Base-by-base conservation (phyloP, 2,329 filamentous ascomycete genomes). In the Pyricularia sp. region DNA sequence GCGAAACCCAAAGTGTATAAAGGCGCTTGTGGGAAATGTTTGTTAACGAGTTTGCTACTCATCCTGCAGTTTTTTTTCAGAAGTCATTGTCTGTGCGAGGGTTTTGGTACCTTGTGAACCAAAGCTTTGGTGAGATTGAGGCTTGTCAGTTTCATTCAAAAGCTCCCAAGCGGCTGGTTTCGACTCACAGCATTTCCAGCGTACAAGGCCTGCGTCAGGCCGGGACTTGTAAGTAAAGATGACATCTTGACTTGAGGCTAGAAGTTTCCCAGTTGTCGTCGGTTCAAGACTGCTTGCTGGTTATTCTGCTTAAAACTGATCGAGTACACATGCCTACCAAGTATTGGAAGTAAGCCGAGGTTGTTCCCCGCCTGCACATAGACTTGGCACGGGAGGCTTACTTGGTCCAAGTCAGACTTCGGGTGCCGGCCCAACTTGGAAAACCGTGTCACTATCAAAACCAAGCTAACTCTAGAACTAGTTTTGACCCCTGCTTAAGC, bases 141-240 rank as follows among this genome's bases (percentile, higher is more conserved):
- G n/a, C n/a, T 36, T 9, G 10, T 10, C 28, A 7, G 28, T 17
- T 36, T 14, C 20, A 50, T 31, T 36, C 28, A 11, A 69, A n/a
- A 9, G 2, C 17, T 50, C 42, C 5, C n/a, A 50, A 50, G 20
- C 17, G 6, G 20, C 20, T 9, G 42, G 42, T 6, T 50, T n/a
- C 20, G 17, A n/a, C 71, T 67, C 65, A 73, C 72, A 20, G 71
- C 72, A 67, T 73, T 73, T 25, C 70, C 71, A 30, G 71, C 72
- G 63, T 73, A 73, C 23, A 73, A 64, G 14, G 70, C 71, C 65
- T 70, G 70, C 33, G 71, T 68, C 36, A 70, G 67, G 23, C 67
- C 68, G 4, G 59, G 33, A 25, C 59, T 61, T 33, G 36, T 67
- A 20, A 67, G 33, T n/a, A 26, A 30, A 31, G 55, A 30, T 14